Percentiles rank a stretch among this genome's conserved stretches.
Evolutionary conservation across 148 eudicot species (phyloP).

Genomic region (Camellia lanceoleosa): DNA sequence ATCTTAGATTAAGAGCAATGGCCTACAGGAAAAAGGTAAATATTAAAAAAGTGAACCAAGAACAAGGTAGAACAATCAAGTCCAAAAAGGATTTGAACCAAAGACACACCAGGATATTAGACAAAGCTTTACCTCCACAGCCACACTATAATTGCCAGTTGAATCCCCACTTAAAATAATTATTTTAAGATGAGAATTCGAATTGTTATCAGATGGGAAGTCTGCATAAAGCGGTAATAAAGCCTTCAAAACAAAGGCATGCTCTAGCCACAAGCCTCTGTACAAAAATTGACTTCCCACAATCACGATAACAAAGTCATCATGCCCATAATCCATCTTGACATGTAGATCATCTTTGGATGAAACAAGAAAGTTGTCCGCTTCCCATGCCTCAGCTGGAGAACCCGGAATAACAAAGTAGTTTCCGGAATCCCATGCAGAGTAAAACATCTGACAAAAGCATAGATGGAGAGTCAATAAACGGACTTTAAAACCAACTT

Average conservation of each 20-base stretch:
- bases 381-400: slow-evolving; percentile 69
- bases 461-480: neutral
- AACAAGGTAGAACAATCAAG: neutral
- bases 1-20: slow-evolving; percentile 57
- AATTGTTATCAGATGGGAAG: slow-evolving; percentile 34
- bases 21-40: slow-evolving; percentile 35
- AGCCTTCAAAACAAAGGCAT: slow-evolving; percentile 77
- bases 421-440: slow-evolving; percentile 78
- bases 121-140: slow-evolving; percentile 57
- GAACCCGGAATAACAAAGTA: slow-evolving; percentile 85
- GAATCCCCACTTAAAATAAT: slow-evolving; percentile 58
- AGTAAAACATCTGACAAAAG: slow-evolving; percentile 61
- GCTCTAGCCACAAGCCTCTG: slow-evolving; percentile 91
- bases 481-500: neutral
- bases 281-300: slow-evolving; percentile 80
- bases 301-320: slow-evolving; percentile 61
- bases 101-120: neutral
- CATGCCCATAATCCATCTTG: slow-evolving; percentile 37
- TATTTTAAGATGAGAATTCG: slow-evolving; percentile 56
- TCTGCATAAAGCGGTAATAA: slow-evolving; percentile 59
- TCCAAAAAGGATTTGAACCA: neutral
- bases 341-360: slow-evolving; percentile 29
- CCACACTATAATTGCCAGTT: slow-evolving; percentile 61
- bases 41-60: slow-evolving; percentile 1
- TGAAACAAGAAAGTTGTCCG: slow-evolving; percentile 30